Percentiles rank a stretch among this genome's conserved stretches.
phyloP scores from a whole-genome alignment of 345 rosid species.

The Pugionium dolabratum region DNA sequence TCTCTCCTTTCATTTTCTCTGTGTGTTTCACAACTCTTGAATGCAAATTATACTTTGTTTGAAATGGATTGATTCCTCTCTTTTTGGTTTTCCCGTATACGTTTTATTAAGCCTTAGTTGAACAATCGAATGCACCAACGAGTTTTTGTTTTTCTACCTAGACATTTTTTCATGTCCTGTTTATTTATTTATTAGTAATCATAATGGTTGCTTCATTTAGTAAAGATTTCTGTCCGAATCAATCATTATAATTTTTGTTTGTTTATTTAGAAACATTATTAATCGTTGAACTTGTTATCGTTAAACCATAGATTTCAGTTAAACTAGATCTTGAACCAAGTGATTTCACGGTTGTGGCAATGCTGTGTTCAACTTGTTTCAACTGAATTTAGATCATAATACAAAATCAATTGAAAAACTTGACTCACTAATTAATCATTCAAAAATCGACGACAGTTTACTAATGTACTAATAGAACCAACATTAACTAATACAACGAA shows the following conservation, averaged over 20 bases:
- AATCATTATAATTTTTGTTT: neutral
- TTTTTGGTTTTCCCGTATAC: neutral
- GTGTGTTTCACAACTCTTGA: conserved; percentile 27
- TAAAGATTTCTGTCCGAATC: too few species aligned
- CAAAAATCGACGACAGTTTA: too few species aligned
- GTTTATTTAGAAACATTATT: neutral
- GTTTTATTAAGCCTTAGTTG: neutral
- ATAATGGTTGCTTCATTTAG: too few species aligned
- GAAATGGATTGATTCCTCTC: conserved; percentile 13
- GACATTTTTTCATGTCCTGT: too few species aligned
- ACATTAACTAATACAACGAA: too few species aligned
- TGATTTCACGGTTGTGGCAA: neutral
- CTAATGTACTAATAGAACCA: too few species aligned
- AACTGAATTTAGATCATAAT: neutral
- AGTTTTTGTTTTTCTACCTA: conserved; percentile 5
- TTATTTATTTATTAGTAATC: too few species aligned
- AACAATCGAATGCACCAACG: neutral
- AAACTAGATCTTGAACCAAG: neutral
- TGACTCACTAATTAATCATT: too few species aligned
- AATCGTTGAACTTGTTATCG: neutral
- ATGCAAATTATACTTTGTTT: conserved; percentile 25
- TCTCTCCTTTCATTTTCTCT: conserved; percentile 25
- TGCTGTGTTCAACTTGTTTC: neutral
- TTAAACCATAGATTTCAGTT: neutral
- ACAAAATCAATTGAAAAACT: too few species aligned